phyloP scores from a whole-genome alignment of 768 basidiomycete species.

The Pleurotus giganteus region DNA sequence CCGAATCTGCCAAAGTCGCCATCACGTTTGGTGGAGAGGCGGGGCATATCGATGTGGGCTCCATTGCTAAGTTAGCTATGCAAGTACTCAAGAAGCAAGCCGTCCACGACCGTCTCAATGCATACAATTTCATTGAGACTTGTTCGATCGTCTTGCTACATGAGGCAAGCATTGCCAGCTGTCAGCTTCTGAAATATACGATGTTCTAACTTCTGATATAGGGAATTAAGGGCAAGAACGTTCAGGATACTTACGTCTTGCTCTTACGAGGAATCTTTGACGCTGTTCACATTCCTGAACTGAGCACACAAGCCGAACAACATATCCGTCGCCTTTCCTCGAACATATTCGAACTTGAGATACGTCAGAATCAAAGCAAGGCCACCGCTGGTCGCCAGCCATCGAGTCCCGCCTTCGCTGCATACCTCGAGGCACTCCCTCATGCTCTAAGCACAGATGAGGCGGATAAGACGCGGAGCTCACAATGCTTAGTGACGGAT shows the following conservation, averaged over 20 bases:
- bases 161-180: conserved; percentile 50
- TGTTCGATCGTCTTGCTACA: conserved; percentile 69
- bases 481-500: conserved; percentile 55
- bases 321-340: conserved; percentile 70
- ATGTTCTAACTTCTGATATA: conserved; percentile 26
- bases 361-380: conserved; percentile 55
- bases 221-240: conserved; percentile 71
- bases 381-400: conserved; percentile 51
- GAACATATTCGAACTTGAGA: conserved; percentile 73
- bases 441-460: conserved; percentile 71
- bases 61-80: conserved; percentile 64
- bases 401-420: conserved; percentile 57
- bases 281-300: conserved; percentile 65
- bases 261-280: conserved; percentile 79
- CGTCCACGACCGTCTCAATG: conserved; percentile 51
- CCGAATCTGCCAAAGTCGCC: conserved; percentile 65
- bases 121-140: conserved; percentile 69
- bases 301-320: conserved; percentile 64
- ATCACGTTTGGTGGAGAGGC: conserved; percentile 72
- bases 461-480: conserved; percentile 55
- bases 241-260: conserved; percentile 68
- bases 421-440: conserved; percentile 80
- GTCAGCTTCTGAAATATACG: not conserved
- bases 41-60: conserved; percentile 63
- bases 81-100: conserved; percentile 54